phyloP scores from a whole-genome alignment of 2,329 filamentous ascomycete genomes.

The Hypoxylon sp. region DNA sequence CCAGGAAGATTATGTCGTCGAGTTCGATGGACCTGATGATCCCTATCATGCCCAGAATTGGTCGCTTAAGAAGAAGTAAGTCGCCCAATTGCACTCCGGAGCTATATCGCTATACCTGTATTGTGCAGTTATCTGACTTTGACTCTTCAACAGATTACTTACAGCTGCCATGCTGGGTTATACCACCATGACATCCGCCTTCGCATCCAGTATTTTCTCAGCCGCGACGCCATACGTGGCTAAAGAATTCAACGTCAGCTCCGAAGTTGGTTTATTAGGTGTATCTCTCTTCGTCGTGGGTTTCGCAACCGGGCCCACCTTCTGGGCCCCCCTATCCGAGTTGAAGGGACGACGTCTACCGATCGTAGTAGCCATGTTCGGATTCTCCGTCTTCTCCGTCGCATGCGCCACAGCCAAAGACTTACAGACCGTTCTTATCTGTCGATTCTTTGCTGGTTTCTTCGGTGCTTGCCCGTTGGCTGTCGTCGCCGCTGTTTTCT shows the following conservation, averaged over 20 bases:
- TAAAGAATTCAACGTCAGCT: constrained; percentile 70
- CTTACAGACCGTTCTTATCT: constrained; percentile 77
- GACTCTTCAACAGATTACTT: constrained; percentile 61
- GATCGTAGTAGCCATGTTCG: constrained; percentile 73
- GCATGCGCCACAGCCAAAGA: constrained; percentile 76
- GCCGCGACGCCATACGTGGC: constrained; percentile 72
- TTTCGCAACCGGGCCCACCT: constrained; percentile 72
- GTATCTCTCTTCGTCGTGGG: constrained; percentile 80
- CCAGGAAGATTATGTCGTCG: constrained; percentile 83
- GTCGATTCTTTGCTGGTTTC: constrained; percentile 81
- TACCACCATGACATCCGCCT: constrained; percentile 79
- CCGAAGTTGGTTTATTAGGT: constrained; percentile 74
- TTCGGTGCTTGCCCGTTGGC: constrained; percentile 79
- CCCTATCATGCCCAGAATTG: constrained; percentile 91
- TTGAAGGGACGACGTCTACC: constrained; percentile 76
- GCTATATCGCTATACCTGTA: not conserved
- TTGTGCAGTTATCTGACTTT: constrained; percentile 39
- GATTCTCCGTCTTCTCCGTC: constrained; percentile 78
- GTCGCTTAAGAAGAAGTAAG: constrained; percentile 82
- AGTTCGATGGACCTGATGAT: constrained; percentile 87
- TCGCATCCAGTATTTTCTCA: constrained; percentile 83
- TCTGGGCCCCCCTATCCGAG: constrained; percentile 83
- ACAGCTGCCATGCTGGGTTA: constrained; percentile 79
- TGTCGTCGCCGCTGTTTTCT: constrained; percentile 79
- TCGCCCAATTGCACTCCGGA: constrained; percentile 43